phyloP scores from a whole-genome alignment of 164 flowering plant genomes.

The Stephania yunnanensis region DNA sequence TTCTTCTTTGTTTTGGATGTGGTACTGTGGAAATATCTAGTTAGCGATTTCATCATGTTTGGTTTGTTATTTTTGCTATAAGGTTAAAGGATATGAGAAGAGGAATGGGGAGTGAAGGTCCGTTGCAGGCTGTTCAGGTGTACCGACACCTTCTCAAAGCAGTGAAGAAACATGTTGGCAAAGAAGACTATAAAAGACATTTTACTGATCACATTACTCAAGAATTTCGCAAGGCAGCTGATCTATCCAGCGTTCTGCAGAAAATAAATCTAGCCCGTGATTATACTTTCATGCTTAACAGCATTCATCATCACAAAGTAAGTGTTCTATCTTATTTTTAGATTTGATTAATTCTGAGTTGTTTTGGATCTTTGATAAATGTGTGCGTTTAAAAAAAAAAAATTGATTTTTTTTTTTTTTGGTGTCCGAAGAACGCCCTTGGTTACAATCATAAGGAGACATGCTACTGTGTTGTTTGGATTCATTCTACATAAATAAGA shows the following conservation, averaged over 20 bases:
- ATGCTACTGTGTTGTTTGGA: no score
- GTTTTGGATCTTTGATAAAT: background rate
- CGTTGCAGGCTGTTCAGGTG: constrained; percentile 36
- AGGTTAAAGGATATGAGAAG: background rate
- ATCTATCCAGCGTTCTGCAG: constrained; percentile 31
- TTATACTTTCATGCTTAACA: constrained; percentile 63
- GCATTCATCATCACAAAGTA: constrained; percentile 92
- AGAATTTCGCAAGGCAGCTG: constrained; percentile 53
- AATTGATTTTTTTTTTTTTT: no score
- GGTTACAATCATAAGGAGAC: no score
- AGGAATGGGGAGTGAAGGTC: constrained; percentile 33
- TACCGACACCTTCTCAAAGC: constrained; percentile 61
- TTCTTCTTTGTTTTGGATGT: no score
- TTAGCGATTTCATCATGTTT: background rate
- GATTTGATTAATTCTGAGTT: background rate
- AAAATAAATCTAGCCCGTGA: constrained; percentile 62
- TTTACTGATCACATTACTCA: constrained; percentile 52
- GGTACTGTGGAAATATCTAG: background rate
- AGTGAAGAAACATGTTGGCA: constrained; percentile 58
- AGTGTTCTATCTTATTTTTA: background rate
- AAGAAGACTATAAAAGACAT: constrained; percentile 59
- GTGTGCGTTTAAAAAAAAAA: no score
- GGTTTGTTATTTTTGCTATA: background rate
- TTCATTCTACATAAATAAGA: no score
- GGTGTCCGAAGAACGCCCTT: no score